Base-by-base conservation (phyloP, 352 stramenopile species). In the Sclerospora graminicola region DNA sequence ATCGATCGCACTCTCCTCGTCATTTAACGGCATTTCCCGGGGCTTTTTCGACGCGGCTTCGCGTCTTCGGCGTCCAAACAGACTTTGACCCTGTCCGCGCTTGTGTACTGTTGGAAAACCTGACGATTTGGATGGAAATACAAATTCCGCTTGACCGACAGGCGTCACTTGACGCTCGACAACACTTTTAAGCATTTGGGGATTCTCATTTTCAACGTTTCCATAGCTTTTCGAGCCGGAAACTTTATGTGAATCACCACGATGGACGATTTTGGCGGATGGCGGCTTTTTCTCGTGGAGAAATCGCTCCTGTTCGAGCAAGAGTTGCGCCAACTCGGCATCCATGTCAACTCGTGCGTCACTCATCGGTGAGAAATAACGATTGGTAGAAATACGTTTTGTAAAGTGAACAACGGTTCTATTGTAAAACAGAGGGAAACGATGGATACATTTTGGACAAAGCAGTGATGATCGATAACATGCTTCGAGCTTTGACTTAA, bases 261-360 rank as follows among this genome's bases (percentile, higher is more conserved):
- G 39, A 14, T 71, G 74, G 27, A 42, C 57, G 29, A 89, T 61
- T 60, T 75, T 84, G 41, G 77, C 77, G 10, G 74, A 62, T 6
- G 77, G 74, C 10, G 45, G 36, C 53, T 84, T 70, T 28, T 66
- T 67, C 49, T 78, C 57, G 9, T 59, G 59, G 38, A 89, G 54
- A 28, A 92, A 92, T 23, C 69, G 57, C 53, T 92, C 80, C 57
- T 92, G 80, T 47, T 92, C 80, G 28, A 74, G 68, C 14, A 92
- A 60, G 28, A 92, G 70, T 48, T 76, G 73, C 58, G 77, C 69
- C 20, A 92, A 51, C 41, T 92, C 80, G 19, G 66, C 73, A 36
- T 92, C 76, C 52, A 91, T 58, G 48, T 91, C 71, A 24, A 90
- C 21, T 26, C 21, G 21, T 7, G 21, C 21, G 21, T 26, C 21